Evolutionary conservation across 495 filamentous ascomycete species (phyloP).

Genomic region (Penicillium parvum): DNA sequence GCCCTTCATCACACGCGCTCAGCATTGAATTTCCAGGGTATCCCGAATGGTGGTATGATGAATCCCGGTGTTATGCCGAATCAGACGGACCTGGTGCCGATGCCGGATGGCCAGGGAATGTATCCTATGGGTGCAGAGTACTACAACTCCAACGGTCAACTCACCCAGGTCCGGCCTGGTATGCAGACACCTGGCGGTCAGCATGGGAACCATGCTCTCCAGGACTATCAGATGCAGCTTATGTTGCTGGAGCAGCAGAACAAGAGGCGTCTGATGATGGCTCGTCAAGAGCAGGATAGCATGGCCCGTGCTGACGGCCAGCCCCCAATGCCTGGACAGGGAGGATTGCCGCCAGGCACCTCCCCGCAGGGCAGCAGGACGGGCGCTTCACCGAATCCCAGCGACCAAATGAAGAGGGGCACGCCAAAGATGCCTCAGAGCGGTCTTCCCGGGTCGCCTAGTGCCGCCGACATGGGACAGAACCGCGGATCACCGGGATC

Average conservation of each 20-base stretch:
- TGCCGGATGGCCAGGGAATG: conserved; percentile 58
- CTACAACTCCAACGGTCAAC: conserved; percentile 60
- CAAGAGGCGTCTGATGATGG: conserved; percentile 95
- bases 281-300: conserved; percentile 89
- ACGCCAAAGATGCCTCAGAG: conserved; percentile 82
- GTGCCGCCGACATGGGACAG: conserved; percentile 72
- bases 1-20: conserved; percentile 67
- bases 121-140: conserved; percentile 56
- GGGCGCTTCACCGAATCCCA: conserved; percentile 83
- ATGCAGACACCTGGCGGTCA: conserved; percentile 48
- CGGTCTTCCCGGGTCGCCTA: conserved; percentile 73
- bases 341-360: conserved; percentile 56
- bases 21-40: conserved; percentile 62
- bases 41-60: conserved; percentile 60
- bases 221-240: conserved; percentile 99
- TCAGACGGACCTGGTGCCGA: conserved; percentile 79
- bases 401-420: conserved; percentile 82
- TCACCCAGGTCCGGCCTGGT: conserved; percentile 52
- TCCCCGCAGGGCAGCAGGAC: conserved; percentile 78
- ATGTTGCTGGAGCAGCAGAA: conserved; percentile 99
- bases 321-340: conserved; percentile 54
- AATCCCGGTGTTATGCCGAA: conserved; percentile 53
- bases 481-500: conserved; percentile 78
- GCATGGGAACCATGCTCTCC: conserved; percentile 85
- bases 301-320: conserved; percentile 59